Evolutionary conservation across 805 yeast genomes (phyloP), one percentile per base, ranked within the genome.

Genomic region (Metschnikowia drakensbergensis): DNA sequence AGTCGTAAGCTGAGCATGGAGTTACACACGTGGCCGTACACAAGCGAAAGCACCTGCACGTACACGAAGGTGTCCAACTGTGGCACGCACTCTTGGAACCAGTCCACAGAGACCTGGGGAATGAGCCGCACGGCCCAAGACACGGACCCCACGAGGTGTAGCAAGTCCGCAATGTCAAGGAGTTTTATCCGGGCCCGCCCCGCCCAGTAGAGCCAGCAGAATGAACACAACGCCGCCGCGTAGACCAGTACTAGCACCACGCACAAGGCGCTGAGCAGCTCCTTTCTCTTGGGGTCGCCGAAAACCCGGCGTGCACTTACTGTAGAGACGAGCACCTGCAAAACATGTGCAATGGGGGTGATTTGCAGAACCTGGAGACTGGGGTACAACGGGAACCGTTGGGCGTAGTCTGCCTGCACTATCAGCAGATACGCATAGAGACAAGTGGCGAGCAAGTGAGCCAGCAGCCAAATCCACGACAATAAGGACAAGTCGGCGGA

Each of bases 131-230:
- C 40, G 22, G 55, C 48, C 41, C 49, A 42, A 1, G 54, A 40
- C 9, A 52, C 28, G 23, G 45, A 27, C 6, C 57, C 55, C 8
- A 55, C 40, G 22, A 42, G 40, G 32, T 51, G 48, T 11, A 54
- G 47, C 11, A 46, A 45, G 35, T 54, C 54, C 3, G 58, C 58
- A 23, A 55, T 10, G 13, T 55, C 59, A 4, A 55, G 46, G 23
- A 37, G 36, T 25, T 50, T 54, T 11, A 55, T 48, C 9, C 51
- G 52, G 25, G 57, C 54, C 34, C 37, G 34, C 10, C 37, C 46
- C 29, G 23, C 27, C 36, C 10, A 25, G 33, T 22, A 50, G 13
- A 47, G 48, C 39, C 43, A 45, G 8, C 37, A 7, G 4, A 49
- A 39, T 29, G 35, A 46, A 1, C 11, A 3, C 4, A 49, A 40